Evolutionary conservation across 441 rosid genomes (phyloP).

Genomic region (Euphorbia schlechtendalii): DNA sequence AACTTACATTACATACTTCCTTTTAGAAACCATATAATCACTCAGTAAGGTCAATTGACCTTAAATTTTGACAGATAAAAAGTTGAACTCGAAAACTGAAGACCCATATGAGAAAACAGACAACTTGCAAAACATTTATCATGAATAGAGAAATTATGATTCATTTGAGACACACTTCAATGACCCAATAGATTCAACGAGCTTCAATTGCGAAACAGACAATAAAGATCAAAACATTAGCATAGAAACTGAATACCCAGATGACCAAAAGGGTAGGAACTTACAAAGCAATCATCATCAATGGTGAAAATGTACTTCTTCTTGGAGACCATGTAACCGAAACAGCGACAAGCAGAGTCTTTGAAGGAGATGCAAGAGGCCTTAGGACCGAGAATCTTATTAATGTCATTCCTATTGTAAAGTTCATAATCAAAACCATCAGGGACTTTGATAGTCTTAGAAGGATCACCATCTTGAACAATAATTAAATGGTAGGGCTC

Average conservation of each 20-base stretch:
- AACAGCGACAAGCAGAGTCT: slow-evolving; percentile 96
- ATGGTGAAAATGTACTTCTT: slow-evolving; percentile 89
- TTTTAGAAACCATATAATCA: too few relatives aligned
- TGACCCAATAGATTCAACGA: too few relatives aligned
- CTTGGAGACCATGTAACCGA: slow-evolving; percentile 92
- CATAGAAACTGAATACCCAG: slow-evolving; percentile 8
- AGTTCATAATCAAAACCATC: slow-evolving; percentile 89
- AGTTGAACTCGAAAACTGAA: too few relatives aligned
- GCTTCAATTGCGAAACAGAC: background rate
- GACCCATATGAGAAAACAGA: too few relatives aligned
- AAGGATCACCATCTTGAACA: slow-evolving; percentile 92
- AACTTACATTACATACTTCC: too few relatives aligned
- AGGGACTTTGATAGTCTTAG: slow-evolving; percentile 76
- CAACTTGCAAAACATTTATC: too few relatives aligned
- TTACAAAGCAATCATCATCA: slow-evolving; percentile 94
- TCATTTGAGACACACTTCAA: too few relatives aligned
- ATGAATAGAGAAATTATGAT: too few relatives aligned
- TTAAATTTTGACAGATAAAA: too few relatives aligned
- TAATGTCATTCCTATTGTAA: slow-evolving; percentile 80
- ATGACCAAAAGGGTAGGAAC: slow-evolving; percentile 19
- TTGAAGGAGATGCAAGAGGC: slow-evolving; percentile 27
- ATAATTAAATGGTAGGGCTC: slow-evolving; percentile 91
- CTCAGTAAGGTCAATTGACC: too few relatives aligned
- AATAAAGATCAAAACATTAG: slow-evolving; percentile 14
- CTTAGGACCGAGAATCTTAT: slow-evolving; percentile 78